These are phyloP conservation scores for Symbiodinium pilosum DNA, from an alignment of 73 alveolate species.

Conservation along the genomic window DNA sequence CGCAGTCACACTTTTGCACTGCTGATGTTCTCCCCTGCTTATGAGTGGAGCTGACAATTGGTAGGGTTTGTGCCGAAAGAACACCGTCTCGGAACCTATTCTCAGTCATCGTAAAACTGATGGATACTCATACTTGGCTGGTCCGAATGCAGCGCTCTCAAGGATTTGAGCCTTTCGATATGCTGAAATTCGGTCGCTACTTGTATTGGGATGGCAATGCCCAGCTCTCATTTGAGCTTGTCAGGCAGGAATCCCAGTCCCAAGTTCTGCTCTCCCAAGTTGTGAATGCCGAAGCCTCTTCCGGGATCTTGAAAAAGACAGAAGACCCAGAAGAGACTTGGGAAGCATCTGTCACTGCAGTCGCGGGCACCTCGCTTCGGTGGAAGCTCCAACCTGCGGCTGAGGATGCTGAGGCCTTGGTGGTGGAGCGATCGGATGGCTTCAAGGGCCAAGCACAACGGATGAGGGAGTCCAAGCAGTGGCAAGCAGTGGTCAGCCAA, in stretches of 20 bases:
- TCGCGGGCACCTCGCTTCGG: background rate
- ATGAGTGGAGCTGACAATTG: too few species aligned
- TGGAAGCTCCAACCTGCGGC: background rate
- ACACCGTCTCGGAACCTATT: too few species aligned
- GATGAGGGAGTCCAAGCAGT: background rate
- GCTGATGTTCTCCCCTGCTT: too few species aligned
- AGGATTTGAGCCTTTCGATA: too few species aligned
- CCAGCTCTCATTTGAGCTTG: too few species aligned
- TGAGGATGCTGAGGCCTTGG: background rate
- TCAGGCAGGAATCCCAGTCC: constrained; percentile 24
- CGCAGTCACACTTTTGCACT: too few species aligned
- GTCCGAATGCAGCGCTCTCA: too few species aligned
- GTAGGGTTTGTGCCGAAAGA: too few species aligned
- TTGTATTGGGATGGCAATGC: too few species aligned
- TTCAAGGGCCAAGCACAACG: constrained; percentile 2
- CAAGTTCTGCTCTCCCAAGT: background rate
- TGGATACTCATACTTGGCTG: too few species aligned
- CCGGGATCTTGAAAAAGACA: background rate
- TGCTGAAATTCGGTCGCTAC: too few species aligned
- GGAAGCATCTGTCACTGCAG: constrained; percentile 14
- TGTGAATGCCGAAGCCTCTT: background rate
- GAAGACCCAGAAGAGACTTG: background rate
- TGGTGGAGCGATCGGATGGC: constrained; percentile 34
- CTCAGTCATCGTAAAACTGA: too few species aligned
- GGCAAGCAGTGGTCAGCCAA: background rate